Evolutionary conservation across 179 eudicot genomes (phyloP), one percentile per base, ranked within the genome.

Genomic region (Sideroxylon spinosum): DNA sequence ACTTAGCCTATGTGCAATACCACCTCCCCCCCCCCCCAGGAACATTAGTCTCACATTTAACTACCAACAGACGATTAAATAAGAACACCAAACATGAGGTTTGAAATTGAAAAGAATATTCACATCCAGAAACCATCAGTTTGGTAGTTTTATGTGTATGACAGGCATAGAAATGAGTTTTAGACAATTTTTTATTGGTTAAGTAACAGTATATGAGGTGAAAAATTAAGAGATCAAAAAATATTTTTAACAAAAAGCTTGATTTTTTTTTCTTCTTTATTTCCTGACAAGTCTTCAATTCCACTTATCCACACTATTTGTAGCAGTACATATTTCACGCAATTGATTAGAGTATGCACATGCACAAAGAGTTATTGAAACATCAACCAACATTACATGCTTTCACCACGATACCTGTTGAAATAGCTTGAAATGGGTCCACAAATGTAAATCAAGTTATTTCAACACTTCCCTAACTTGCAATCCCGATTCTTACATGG

Each of bases 331-430:
- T 49, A 19, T 25, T 17, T 63, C 46, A 49, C 3, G 67, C 55
- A 68, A 67, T 46, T 55, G 55, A 56, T 12, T 7, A 20, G 32
- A 32, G 46, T 55, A 22, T 53, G 74, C 22, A 28, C 23, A n/a
- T 26, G 72, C 50, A 68, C 53, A 67, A 13, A 6, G 6, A 55
- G n/a, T 13, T 66, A 37, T 20, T 12, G 10, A 11, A 25, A 55
- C 25, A 52, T 49, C 62, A 50, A 49, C 16, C 32, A 28, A 23
- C 16, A 23, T 63, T 50, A 19, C 2, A 3, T 2, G 17, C 8
- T 68, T 56, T 28, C 1, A 17, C 26, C 46, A 56, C 19, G 74
- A 74, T 91, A 37, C 44, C 44, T 37, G 37, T 32, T 32, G 37
- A 32, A 32, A 37, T 37, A 37, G 44, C 44, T 37, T 37, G 44